Percentiles rank a stretch among this genome's conserved stretches.
Conservation (phyloP, 164 flowering plant genomes). For the Stephania cephalantha region DNA sequence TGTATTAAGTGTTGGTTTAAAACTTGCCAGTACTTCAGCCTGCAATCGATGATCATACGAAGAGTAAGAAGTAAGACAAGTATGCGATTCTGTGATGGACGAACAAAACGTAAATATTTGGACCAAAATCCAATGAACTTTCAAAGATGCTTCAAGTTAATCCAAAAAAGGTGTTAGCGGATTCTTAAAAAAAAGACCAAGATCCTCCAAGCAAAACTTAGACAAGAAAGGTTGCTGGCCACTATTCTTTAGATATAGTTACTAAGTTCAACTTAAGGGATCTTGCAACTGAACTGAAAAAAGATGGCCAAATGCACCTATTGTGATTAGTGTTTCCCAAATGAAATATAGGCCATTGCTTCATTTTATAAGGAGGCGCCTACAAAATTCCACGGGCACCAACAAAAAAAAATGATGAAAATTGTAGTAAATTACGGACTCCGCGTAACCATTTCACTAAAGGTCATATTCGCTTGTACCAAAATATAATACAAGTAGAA, state of each 20-base stretch:
- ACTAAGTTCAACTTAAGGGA: too few species aligned
- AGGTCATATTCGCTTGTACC: background rate
- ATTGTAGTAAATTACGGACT: background rate
- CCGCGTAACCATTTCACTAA: background rate
- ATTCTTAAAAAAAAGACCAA: background rate
- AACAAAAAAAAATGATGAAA: background rate
- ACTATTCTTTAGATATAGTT: background rate
- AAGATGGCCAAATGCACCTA: too few species aligned
- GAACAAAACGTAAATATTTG: background rate
- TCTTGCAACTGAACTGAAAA: too few species aligned
- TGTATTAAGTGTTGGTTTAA: constrained; percentile 42
- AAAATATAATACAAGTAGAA: background rate
- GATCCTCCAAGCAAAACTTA: background rate
- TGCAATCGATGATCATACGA: constrained; percentile 23
- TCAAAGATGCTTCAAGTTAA: background rate
- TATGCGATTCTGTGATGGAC: background rate
- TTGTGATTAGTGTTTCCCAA: background rate
- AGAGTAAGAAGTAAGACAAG: background rate
- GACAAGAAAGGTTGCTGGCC: background rate
- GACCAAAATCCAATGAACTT: background rate
- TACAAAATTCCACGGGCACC: background rate
- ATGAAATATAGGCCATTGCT: background rate
- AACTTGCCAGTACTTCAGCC: constrained; percentile 54
- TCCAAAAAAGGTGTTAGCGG: background rate
- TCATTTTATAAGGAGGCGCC: background rate